Evolutionary conservation across 345 rosid genomes (phyloP).

Genomic region (Lumnitzera littorea): DNA sequence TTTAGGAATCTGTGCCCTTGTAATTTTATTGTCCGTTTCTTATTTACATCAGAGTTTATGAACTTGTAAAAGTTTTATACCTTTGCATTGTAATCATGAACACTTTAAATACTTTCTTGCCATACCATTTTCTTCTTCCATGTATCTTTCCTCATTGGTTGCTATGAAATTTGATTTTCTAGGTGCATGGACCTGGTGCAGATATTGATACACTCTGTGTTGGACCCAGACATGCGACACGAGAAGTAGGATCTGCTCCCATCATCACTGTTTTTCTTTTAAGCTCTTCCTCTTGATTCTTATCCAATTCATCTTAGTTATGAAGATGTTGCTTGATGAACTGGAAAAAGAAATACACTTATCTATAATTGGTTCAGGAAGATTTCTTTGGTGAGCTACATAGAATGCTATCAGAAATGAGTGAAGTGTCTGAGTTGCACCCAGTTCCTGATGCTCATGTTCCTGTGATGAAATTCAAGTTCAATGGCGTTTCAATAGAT

Average conservation of each 20-base stretch:
- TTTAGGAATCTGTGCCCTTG: no score
- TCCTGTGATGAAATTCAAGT: conserved; percentile 83
- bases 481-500: conserved; percentile 87
- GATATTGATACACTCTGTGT: conserved; percentile 96
- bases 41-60: no score
- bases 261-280: background rate
- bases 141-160: conserved; percentile 4
- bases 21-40: no score
- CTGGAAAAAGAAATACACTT: conserved; percentile 6
- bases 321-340: conserved; percentile 6
- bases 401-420: conserved; percentile 78
- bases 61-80: no score
- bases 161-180: conserved; percentile 8
- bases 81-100: no score
- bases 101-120: no score
- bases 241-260: conserved; percentile 69
- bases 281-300: background rate
- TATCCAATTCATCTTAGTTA: no score
- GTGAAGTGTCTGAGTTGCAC: conserved; percentile 91
- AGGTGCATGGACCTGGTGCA: conserved; percentile 99
- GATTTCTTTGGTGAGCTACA: conserved; percentile 88
- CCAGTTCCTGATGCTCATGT: conserved; percentile 99
- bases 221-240: conserved; percentile 88
- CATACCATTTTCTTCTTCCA: background rate
- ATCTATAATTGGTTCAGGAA: conserved; percentile 42